These are phyloP conservation scores for Oidiodendron maius DNA, from an alignment of 495 filamentous ascomycete species.

Conservation along the genomic window DNA sequence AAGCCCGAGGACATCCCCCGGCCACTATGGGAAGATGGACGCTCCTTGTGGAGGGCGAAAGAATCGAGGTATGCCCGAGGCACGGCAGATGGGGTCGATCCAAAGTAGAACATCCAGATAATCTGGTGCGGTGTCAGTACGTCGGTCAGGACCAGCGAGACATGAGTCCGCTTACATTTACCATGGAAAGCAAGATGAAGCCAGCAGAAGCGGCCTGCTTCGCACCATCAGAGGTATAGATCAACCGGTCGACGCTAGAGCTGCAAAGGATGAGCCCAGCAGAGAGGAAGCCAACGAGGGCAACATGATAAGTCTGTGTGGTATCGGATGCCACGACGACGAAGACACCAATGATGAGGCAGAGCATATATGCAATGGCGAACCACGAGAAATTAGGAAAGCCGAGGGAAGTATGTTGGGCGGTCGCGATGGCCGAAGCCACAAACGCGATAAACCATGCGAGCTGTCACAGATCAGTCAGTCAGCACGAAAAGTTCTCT, in stretches of 20 bases:
- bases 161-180: constrained; percentile 61
- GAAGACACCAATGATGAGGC: constrained; percentile 70
- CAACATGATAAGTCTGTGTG: constrained; percentile 81
- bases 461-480: constrained; percentile 47
- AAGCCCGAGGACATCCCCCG: constrained; percentile 65
- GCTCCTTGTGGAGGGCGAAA: constrained; percentile 88
- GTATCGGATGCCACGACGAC: constrained; percentile 77
- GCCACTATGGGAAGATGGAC: constrained; percentile 48
- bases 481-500: too few species aligned
- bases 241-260: constrained; percentile 71
- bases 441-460: constrained; percentile 94
- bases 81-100: constrained; percentile 81
- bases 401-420: constrained; percentile 28
- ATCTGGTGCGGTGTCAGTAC: constrained; percentile 48
- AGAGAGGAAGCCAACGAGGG: constrained; percentile 82
- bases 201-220: constrained; percentile 87
- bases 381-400: constrained; percentile 93
- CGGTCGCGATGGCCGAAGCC: constrained; percentile 70
- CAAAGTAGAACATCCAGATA: constrained; percentile 98
- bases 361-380: constrained; percentile 78
- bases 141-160: background rate
- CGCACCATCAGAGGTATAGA: constrained; percentile 64
- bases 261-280: constrained; percentile 78
- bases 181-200: constrained; percentile 93
- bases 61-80: constrained; percentile 92